Base-by-base conservation (phyloP, 371 early-diverging fungal genomes). In the Circinella umbellata region DNA sequence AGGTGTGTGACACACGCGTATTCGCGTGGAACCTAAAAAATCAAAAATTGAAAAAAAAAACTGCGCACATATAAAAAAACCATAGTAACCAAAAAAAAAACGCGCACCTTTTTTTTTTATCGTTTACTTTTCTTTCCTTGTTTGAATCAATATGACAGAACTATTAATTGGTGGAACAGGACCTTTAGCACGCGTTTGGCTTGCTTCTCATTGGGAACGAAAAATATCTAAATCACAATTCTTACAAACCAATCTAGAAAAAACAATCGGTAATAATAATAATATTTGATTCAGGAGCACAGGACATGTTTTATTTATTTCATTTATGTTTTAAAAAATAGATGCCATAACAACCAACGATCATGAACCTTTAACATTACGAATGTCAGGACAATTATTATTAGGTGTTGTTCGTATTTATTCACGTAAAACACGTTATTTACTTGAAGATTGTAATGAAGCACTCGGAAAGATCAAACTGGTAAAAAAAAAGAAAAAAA, bases 401-500 rank as follows among this genome's bases (percentile, higher is more conserved):
- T 88, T 99, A 6, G 99, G 99, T 66, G 97, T 99, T 8, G 94
- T 93, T 1, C 89, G 94, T 55, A 98, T 99, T 73, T 97, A 96
- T 84, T 97, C 97, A 4, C 90, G 98, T 63, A 99, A 99, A 83
- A 95, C 99, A 5, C 90, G 90, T 57, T 98, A 99, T 73, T 85
- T 99, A 57, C 87, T 98, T 7, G 99, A 99, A 73, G 99, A 99
- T 76, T 99, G 99, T 82, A 95, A 93, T 76, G 98, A 98, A 69
- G 98, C 99, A 0, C 80, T 97, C 37, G 83, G 95, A 48, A 95
- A 96, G 74, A 94, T 99, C 76, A 97, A 98, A 75, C 82, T 96
- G 88, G 95, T 92, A 83, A 13, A 5, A 42, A n/a, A n/a, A n/a
- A n/a, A n/a, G n/a, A n/a, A n/a, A n/a, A n/a, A n/a, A n/a, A n/a